These are phyloP conservation scores for Leccinum subgranulosum DNA, from an alignment of 768 basidiomycete species.

Conservation along the genomic window DNA sequence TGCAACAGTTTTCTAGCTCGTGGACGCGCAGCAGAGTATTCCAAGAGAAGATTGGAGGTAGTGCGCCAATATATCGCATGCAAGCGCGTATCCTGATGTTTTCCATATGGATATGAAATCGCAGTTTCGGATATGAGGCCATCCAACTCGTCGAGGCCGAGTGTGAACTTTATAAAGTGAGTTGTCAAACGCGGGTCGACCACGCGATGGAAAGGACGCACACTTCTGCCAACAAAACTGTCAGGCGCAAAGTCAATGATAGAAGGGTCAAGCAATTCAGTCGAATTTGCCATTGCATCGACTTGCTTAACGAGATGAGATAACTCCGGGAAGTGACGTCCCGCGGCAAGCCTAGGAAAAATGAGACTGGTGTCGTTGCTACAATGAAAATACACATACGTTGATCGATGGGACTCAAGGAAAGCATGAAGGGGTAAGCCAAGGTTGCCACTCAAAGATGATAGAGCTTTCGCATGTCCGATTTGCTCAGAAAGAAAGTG, in stretches of 20 bases:
- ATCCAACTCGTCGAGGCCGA: slow-evolving; percentile 30
- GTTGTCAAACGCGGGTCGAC: not conserved
- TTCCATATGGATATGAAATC: not conserved
- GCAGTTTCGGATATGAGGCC: slow-evolving; percentile 11
- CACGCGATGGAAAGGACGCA: slow-evolving; percentile 6
- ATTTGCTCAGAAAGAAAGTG: slow-evolving; percentile 30
- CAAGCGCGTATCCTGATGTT: slow-evolving; percentile 12
- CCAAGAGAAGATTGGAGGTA: slow-evolving; percentile 30
- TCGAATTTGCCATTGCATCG: slow-evolving; percentile 20
- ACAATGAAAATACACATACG: slow-evolving; percentile 13
- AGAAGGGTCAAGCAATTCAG: slow-evolving; percentile 13
- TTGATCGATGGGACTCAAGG: slow-evolving; percentile 16
- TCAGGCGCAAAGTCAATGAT: slow-evolving; percentile 24
- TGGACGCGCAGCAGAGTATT: slow-evolving; percentile 29
- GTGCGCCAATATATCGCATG: slow-evolving; percentile 29
- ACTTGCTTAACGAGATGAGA: not conserved
- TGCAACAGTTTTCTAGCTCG: slow-evolving; percentile 16
- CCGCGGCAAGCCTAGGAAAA: slow-evolving; percentile 4
- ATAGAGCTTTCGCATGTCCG: slow-evolving; percentile 25
- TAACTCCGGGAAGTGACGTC: not conserved
- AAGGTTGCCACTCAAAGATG: slow-evolving; percentile 19
- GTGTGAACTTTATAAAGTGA: slow-evolving; percentile 16
- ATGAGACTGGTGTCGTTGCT: slow-evolving; percentile 2
- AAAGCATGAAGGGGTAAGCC: slow-evolving; percentile 21
- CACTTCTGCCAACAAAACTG: slow-evolving; percentile 30